Percentiles rank a stretch among this genome's conserved stretches.
Conservation (phyloP, 1,284 basidiomycete species). For the Sparassis latifolia region DNA sequence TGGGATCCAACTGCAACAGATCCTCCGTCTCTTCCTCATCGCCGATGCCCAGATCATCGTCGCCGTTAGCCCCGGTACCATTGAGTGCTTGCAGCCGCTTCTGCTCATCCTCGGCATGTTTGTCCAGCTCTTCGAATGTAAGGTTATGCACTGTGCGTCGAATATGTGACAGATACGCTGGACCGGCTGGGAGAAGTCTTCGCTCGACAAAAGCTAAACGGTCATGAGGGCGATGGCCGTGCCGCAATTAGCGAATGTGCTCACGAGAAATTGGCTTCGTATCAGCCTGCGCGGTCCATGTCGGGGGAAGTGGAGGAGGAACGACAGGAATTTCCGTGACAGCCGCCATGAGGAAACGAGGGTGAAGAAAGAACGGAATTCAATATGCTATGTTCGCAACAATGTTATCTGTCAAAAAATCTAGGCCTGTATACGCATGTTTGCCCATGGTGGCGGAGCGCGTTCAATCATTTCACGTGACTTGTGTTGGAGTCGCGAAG, state of each 20-base stretch:
- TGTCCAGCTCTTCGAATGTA: constrained; percentile 79
- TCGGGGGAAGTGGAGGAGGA: constrained; percentile 22
- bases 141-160: constrained; percentile 69
- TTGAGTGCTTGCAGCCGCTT: constrained; percentile 47
- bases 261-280: constrained; percentile 27
- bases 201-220: constrained; percentile 29
- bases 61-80: constrained; percentile 50
- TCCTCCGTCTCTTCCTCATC: constrained; percentile 83
- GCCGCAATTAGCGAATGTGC: constrained; percentile 7
- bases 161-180: constrained; percentile 78
- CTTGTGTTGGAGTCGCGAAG: too few species aligned
- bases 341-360: constrained; percentile 23
- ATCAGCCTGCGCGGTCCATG: constrained; percentile 19
- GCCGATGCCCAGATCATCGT: constrained; percentile 89
- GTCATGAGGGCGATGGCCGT: background rate
- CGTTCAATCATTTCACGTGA: too few species aligned
- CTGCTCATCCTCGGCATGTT: constrained; percentile 48
- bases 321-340: constrained; percentile 26
- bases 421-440: background rate
- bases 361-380: background rate
- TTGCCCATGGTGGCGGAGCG: background rate
- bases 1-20: constrained; percentile 79
- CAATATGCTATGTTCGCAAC: background rate
- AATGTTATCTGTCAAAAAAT: background rate
- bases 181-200: constrained; percentile 74